Percentiles rank a stretch among this genome's conserved stretches.
phyloP scores from a whole-genome alignment of 2,329 filamentous ascomycete genomes.

The Talaromyces funiculosus region DNA sequence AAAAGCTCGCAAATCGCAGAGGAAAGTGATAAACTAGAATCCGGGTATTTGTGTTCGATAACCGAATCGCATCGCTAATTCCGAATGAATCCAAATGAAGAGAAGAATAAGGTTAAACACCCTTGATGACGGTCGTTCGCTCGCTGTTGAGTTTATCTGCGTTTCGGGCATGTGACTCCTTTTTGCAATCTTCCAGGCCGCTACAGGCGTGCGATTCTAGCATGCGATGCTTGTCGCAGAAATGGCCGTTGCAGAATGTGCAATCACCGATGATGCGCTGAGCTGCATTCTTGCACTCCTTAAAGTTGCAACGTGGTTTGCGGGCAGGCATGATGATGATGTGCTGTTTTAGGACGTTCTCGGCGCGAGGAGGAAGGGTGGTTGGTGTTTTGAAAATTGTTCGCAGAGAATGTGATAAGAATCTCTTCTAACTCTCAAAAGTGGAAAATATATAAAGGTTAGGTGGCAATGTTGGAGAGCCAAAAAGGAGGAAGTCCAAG shows the following conservation, averaged over 20 bases:
- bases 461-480: conserved; percentile 7
- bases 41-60: neutral
- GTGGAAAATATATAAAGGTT: neutral
- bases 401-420: neutral
- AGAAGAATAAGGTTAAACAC: conserved; percentile 53
- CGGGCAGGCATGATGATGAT: conserved; percentile 44
- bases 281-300: conserved; percentile 79
- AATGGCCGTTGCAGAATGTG: conserved; percentile 87
- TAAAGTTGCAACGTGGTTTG: conserved; percentile 72
- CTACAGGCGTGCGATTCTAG: conserved; percentile 91
- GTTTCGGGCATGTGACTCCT: conserved; percentile 92
- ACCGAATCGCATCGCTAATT: conserved; percentile 5
- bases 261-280: conserved; percentile 96
- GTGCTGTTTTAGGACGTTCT: neutral
- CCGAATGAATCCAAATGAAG: neutral
- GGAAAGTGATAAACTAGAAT: neutral
- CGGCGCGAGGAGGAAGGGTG: neutral
- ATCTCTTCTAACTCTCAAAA: neutral
- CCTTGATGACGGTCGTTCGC: conserved; percentile 88
- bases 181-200: conserved; percentile 94
- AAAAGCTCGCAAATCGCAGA: conserved; percentile 10
- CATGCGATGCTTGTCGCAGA: conserved; percentile 90
- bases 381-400: neutral
- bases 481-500: conserved; percentile 2
- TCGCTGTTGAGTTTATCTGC: conserved; percentile 87